These are phyloP conservation scores for Debaryomyces robertsiae DNA, from an alignment of 1,139 yeast genomes.

Conservation along the genomic window DNA sequence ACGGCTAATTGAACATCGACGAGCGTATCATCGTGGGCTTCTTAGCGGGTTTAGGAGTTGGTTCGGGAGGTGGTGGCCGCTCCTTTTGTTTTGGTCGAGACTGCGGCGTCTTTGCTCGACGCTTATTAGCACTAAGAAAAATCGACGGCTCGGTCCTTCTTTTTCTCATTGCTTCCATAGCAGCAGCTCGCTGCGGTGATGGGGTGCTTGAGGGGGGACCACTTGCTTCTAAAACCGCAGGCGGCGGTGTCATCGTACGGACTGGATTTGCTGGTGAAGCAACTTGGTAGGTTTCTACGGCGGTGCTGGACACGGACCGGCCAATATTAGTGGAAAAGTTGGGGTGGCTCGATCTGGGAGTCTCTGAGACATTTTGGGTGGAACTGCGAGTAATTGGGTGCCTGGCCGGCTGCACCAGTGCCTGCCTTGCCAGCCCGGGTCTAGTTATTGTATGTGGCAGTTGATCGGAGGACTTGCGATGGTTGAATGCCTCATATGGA, in stretches of 20 bases:
- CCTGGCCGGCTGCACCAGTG: not conserved
- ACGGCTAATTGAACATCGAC: constrained; percentile 30
- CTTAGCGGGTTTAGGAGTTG: constrained; percentile 2
- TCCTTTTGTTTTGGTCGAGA: not conserved
- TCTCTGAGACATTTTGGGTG: no score
- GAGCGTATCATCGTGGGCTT: constrained; percentile 24
- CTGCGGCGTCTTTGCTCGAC: constrained; percentile 12
- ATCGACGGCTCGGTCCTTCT: constrained; percentile 26
- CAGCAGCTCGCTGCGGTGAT: constrained; percentile 4
- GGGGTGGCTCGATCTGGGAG: no score
- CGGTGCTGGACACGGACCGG: no score
- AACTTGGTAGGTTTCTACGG: no score
- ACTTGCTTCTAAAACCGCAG: not conserved
- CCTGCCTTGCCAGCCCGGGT: not conserved
- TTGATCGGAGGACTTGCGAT: not conserved
- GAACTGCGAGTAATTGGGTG: not conserved
- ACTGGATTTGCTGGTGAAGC: constrained; percentile 2
- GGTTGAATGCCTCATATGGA: constrained; percentile 28
- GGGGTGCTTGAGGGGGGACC: constrained; percentile 11
- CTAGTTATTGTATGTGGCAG: no score
- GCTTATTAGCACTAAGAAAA: constrained; percentile 20
- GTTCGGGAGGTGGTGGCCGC: constrained; percentile 1
- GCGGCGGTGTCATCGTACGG: not conserved
- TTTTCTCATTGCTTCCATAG: constrained; percentile 2
- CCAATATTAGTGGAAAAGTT: no score